phyloP scores from a whole-genome alignment of 176 grass and related monocot species.

The Secale cereale region DNA sequence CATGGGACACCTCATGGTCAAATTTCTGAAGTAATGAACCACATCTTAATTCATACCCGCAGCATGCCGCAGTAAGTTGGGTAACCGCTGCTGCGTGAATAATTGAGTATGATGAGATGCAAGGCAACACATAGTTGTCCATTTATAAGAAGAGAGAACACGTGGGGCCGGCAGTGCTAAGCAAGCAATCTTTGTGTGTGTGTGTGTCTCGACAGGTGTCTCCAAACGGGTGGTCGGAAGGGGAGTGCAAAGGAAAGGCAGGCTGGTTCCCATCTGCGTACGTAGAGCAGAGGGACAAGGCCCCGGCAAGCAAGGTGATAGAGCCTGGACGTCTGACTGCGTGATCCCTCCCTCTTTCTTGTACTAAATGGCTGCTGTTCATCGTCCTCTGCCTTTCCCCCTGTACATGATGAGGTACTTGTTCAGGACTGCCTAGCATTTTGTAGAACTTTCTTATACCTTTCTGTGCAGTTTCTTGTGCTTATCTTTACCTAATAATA shows the following conservation, averaged over 20 bases:
- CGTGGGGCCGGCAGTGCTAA: slow-evolving; percentile 9
- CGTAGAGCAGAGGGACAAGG: slow-evolving; percentile 71
- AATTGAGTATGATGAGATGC: slow-evolving; percentile 8
- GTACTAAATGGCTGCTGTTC: slow-evolving; percentile 26
- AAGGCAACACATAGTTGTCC: slow-evolving; percentile 15
- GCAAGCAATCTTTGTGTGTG: slow-evolving; percentile 30
- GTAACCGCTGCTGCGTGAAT: slow-evolving; percentile 4
- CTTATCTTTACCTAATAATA: too few relatives aligned
- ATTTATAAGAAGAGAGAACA: slow-evolving; percentile 17
- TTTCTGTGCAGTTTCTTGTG: slow-evolving; percentile 49
- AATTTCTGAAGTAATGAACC: slow-evolving; percentile 17
- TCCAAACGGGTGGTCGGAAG: slow-evolving; percentile 90
- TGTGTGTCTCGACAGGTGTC: slow-evolving; percentile 54
- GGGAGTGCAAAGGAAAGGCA: slow-evolving; percentile 83
- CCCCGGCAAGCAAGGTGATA: slow-evolving; percentile 71
- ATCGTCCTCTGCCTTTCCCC: slow-evolving; percentile 37
- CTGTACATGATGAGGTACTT: slow-evolving; percentile 36
- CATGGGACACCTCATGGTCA: background rate
- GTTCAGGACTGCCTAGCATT: slow-evolving; percentile 24
- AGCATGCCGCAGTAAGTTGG: background rate
- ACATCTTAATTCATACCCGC: background rate
- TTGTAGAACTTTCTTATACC: slow-evolving; percentile 35
- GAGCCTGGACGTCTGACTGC: slow-evolving; percentile 54
- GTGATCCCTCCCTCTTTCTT: slow-evolving; percentile 31
- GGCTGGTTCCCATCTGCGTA: slow-evolving; percentile 99